A percentile compares a stretch with the other conserved stretches of the same genome.
phyloP scores from a whole-genome alignment of 129 eudicot species.

The Helichrysum umbraculigerum region DNA sequence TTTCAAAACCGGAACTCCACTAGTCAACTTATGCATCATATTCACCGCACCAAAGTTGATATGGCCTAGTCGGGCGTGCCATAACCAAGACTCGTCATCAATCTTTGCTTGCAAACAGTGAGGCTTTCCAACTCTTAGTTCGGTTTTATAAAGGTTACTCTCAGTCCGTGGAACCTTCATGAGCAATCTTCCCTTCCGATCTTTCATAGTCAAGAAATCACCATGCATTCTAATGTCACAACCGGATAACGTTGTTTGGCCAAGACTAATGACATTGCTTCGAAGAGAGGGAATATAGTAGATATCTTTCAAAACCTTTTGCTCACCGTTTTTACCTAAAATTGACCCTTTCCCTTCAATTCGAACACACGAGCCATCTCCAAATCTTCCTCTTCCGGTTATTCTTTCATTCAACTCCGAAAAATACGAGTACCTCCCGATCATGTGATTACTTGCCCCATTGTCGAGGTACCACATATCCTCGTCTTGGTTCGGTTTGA shows the following conservation, averaged over 20 bases:
- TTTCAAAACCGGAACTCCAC: not conserved
- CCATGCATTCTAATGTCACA: not conserved
- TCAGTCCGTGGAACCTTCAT: no score
- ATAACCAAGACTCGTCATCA: not conserved
- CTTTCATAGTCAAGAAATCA: not conserved
- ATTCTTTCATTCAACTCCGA: no score
- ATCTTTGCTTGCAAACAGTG: not conserved
- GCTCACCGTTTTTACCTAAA: not conserved
- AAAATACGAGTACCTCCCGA: not conserved
- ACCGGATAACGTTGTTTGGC: no score
- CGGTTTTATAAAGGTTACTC: no score
- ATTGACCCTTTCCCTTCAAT: not conserved
- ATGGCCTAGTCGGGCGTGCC: not conserved
- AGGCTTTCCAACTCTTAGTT: no score
- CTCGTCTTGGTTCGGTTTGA: no score
- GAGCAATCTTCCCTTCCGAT: no score
- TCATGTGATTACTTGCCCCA: conserved; percentile 11
- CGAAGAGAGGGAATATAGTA: not conserved
- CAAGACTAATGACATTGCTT: not conserved
- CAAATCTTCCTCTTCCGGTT: no score
- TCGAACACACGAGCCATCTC: not conserved
- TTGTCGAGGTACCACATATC: not conserved
- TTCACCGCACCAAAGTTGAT: not conserved
- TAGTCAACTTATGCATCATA: not conserved
- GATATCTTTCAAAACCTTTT: not conserved